Evolutionary conservation across 1,139 yeast genomes (phyloP).

Genomic region (Blastobotrys arbuscula): DNA sequence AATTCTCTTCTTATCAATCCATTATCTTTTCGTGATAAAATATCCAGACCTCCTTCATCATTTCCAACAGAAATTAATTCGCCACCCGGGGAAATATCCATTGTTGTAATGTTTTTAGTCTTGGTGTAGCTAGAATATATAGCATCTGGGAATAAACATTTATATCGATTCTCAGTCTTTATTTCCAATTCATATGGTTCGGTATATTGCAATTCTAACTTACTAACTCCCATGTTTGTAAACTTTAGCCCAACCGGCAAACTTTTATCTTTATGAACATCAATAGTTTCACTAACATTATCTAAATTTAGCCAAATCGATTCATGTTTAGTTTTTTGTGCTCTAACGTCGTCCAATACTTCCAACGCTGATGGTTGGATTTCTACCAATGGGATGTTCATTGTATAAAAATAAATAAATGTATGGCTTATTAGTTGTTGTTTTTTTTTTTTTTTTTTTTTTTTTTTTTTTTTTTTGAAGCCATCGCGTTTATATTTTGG

Average conservation of each 20-base stretch:
- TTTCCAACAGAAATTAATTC: conserved; percentile 40
- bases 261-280: conserved; percentile 30
- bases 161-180: background rate
- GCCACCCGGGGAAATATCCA: conserved; percentile 35
- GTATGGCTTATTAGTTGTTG: conserved; percentile 33
- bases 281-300: conserved; percentile 19
- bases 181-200: conserved; percentile 23
- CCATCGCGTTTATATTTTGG: background rate
- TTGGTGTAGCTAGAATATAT: conserved; percentile 2
- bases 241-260: conserved; percentile 16
- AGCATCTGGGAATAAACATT: conserved; percentile 9
- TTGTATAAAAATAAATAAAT: conserved; percentile 52
- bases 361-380: conserved; percentile 44
- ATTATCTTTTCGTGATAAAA: conserved; percentile 3
- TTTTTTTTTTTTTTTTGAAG: no score
- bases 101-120: conserved; percentile 24
- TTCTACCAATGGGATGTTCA: conserved; percentile 28
- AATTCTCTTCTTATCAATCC: conserved; percentile 23
- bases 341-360: conserved; percentile 37
- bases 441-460: no score
- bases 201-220: background rate
- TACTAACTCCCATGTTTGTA: background rate
- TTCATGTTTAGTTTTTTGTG: conserved; percentile 23
- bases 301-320: conserved; percentile 38
- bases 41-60: conserved; percentile 38